Percentiles rank a stretch among this genome's conserved stretches.
Evolutionary conservation across 805 yeast species (phyloP).

Genomic region (Lipomyces oligophaga): DNA sequence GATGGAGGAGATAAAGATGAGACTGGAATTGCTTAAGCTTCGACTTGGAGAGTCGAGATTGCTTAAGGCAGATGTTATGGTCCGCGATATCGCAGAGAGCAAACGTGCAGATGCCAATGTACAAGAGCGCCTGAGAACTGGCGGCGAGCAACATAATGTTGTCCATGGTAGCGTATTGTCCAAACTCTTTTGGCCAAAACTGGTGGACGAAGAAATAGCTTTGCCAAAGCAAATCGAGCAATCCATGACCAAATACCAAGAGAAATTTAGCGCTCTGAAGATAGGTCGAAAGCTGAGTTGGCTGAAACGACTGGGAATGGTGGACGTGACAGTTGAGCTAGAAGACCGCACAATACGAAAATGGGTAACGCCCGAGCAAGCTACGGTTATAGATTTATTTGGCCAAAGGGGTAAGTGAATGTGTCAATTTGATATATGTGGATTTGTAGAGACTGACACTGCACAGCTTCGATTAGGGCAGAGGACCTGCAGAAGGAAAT

Average conservation of each 20-base stretch:
- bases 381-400: conserved; percentile 56
- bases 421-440: background rate
- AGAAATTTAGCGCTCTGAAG: conserved; percentile 45
- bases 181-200: conserved; percentile 73
- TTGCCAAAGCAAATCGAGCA: conserved; percentile 48
- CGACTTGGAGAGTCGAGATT: conserved; percentile 67
- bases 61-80: conserved; percentile 76
- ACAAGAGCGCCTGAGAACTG: conserved; percentile 28
- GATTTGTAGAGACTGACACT: background rate
- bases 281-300: conserved; percentile 57
- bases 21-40: conserved; percentile 53
- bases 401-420: conserved; percentile 29
- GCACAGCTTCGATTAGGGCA: conserved; percentile 34
- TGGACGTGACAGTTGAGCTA: conserved; percentile 56
- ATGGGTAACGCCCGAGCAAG: conserved; percentile 65
- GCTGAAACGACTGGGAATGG: conserved; percentile 58
- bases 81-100: conserved; percentile 64
- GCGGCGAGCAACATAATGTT: conserved; percentile 21
- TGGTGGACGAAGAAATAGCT: conserved; percentile 44
- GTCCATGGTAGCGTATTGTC: conserved; percentile 66
- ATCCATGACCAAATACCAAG: conserved; percentile 45
- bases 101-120: conserved; percentile 43
- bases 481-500: conserved; percentile 40
- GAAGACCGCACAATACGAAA: conserved; percentile 43
- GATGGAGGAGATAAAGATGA: conserved; percentile 34